Conservation (phyloP, 1,284 basidiomycete genomes). For the Microbotryum violaceum region DNA sequence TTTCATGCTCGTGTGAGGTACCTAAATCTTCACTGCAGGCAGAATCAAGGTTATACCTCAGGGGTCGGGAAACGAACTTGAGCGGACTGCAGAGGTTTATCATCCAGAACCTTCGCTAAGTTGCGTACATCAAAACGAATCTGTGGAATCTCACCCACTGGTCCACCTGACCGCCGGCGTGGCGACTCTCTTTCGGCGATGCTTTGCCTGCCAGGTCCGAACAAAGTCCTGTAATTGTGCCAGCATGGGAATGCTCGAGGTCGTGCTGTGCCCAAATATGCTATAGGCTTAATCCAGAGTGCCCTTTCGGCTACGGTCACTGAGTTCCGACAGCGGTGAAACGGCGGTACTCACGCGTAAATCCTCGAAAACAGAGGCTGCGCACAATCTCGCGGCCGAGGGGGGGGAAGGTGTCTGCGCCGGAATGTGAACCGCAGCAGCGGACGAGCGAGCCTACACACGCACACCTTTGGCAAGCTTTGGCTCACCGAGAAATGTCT, state of each 20-base stretch:
- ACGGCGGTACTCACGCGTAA: not conserved
- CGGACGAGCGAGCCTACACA: too few species aligned
- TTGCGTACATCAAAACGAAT: too few species aligned
- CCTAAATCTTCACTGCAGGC: conserved; percentile 6
- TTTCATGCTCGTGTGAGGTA: conserved; percentile 7
- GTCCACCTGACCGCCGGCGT: conserved; percentile 11
- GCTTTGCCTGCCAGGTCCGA: not conserved
- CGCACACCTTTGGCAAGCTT: not conserved
- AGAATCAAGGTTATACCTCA: not conserved
- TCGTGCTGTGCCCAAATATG: too few species aligned
- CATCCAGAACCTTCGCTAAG: too few species aligned
- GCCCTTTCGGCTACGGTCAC: too few species aligned
- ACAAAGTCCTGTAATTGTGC: not conserved
- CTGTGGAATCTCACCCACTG: not conserved
- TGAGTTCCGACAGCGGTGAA: too few species aligned
- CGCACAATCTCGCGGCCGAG: not conserved
- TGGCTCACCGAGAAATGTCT: not conserved
- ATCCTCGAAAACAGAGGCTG: conserved; percentile 1
- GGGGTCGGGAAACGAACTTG: not conserved
- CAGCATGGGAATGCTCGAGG: too few species aligned
- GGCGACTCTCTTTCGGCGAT: not conserved
- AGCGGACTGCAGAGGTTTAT: not conserved
- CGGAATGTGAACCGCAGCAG: not conserved
- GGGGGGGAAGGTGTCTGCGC: conserved; percentile 8
- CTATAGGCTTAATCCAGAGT: too few species aligned